Evolutionary conservation across 148 eudicot genomes (phyloP).

Genomic region (Rhododendron molle): DNA sequence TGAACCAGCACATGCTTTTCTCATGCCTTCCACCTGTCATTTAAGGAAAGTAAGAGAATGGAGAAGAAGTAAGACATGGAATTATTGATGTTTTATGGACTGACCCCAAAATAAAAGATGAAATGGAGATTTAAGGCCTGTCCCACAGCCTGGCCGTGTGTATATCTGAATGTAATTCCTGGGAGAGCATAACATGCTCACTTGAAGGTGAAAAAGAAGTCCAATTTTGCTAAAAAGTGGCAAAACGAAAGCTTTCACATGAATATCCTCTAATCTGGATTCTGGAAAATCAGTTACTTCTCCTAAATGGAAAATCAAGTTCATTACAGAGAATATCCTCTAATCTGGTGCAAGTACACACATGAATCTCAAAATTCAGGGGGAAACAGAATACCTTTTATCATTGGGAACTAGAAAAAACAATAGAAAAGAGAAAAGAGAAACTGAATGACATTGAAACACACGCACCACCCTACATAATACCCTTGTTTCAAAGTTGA

Average conservation of each 20-base stretch:
- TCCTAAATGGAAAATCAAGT: neutral
- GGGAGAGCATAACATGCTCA: neutral
- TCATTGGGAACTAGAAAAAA: neutral
- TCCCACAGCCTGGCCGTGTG: neutral
- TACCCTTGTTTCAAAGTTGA: neutral
- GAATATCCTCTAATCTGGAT: neutral
- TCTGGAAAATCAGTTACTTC: neutral
- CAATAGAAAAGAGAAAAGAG: neutral
- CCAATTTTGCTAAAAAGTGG: neutral
- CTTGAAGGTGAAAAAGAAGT: neutral
- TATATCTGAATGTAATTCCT: neutral
- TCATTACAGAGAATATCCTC: neutral
- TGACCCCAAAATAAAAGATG: neutral
- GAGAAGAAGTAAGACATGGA: neutral
- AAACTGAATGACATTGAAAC: neutral
- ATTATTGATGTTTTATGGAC: neutral
- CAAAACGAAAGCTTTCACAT: neutral
- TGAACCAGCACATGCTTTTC: slow-evolving; percentile 63
- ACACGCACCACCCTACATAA: neutral
- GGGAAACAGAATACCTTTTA: neutral
- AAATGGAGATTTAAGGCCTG: neutral
- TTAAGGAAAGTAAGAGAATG: neutral
- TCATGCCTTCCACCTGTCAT: slow-evolving; percentile 86
- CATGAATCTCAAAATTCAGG: neutral
- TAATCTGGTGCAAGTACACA: neutral